phyloP scores from a whole-genome alignment of 2,329 filamentous ascomycete genomes.

The Nemania diffusa region DNA sequence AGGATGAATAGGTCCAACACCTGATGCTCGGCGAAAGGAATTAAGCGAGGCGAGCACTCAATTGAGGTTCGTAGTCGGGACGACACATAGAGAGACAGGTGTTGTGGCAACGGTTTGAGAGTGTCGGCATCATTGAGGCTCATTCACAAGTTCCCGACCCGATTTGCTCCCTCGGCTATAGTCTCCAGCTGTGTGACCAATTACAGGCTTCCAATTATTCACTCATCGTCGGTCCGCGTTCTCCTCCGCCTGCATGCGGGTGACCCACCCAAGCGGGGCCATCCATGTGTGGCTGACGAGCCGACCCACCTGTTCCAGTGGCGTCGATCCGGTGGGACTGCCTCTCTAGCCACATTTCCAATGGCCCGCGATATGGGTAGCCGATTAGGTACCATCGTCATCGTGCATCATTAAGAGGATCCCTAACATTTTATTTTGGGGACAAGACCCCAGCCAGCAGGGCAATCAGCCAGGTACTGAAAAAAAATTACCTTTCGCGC shows the following conservation, averaged over 20 bases:
- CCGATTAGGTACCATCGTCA: constrained; percentile 30
- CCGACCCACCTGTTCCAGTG: background rate
- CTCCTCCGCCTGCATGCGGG: constrained; percentile 31
- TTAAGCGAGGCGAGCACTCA: constrained; percentile 18
- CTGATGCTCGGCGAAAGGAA: background rate
- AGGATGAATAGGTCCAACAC: background rate
- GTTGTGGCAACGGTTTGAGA: constrained; percentile 40
- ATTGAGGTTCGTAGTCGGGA: constrained; percentile 25
- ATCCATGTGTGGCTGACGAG: constrained; percentile 13
- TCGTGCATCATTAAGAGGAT: constrained; percentile 23
- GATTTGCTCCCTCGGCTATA: constrained; percentile 47
- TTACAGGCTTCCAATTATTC: constrained; percentile 47
- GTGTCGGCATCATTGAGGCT: constrained; percentile 47
- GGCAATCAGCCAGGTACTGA: background rate
- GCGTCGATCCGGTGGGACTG: background rate
- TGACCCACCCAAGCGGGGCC: background rate
- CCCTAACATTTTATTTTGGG: constrained; percentile 32
- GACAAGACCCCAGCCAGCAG: background rate
- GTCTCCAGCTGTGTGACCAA: constrained; percentile 41
- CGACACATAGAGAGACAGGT: constrained; percentile 8
- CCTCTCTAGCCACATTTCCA: constrained; percentile 15
- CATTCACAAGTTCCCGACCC: constrained; percentile 38
- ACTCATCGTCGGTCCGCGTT: constrained; percentile 41
- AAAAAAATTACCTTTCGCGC: background rate
- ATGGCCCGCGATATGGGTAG: background rate